Conservation (phyloP, 1,284 basidiomycete genomes). For the Microbotryum violaceum region DNA sequence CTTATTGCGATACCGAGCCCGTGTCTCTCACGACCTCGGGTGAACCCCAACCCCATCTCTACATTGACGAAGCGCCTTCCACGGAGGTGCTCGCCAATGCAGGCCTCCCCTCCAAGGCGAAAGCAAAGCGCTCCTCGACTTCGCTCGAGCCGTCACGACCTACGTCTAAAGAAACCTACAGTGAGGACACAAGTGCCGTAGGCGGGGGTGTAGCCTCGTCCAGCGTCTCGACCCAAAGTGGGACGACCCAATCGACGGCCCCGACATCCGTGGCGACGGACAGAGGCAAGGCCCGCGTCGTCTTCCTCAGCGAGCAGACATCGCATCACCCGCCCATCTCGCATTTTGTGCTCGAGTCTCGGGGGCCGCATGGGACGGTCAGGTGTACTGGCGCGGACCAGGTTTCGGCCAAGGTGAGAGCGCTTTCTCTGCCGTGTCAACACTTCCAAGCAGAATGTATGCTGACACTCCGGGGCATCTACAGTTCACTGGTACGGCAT, state of each 20-base stretch:
- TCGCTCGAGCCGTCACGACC: not conserved
- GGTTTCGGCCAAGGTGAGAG: constrained; percentile 69
- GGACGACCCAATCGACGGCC: constrained; percentile 1
- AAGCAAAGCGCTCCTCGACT: constrained; percentile 1
- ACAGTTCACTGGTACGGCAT: constrained; percentile 33
- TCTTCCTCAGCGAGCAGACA: constrained; percentile 37
- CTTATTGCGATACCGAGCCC: constrained; percentile 54
- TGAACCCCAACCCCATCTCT: constrained; percentile 10
- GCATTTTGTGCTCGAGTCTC: constrained; percentile 60
- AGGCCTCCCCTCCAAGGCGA: constrained; percentile 12
- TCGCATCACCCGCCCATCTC: constrained; percentile 96
- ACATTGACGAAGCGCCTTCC: constrained; percentile 20
- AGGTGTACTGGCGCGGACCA: constrained; percentile 58
- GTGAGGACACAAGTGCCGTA: not conserved
- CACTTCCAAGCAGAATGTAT: not conserved
- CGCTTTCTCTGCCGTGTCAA: too few relatives aligned
- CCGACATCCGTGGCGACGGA: not conserved
- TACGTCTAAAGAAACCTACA: not conserved
- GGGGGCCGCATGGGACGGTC: constrained; percentile 11
- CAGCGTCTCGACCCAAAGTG: too few relatives aligned
- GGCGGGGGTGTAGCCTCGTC: too few relatives aligned
- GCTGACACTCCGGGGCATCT: not conserved
- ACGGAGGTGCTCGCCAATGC: constrained; percentile 25
- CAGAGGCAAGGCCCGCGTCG: constrained; percentile 26
- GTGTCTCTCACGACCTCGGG: constrained; percentile 38